phyloP scores from a whole-genome alignment of 2,329 filamentous ascomycete species.

The Fusarium papillatum region DNA sequence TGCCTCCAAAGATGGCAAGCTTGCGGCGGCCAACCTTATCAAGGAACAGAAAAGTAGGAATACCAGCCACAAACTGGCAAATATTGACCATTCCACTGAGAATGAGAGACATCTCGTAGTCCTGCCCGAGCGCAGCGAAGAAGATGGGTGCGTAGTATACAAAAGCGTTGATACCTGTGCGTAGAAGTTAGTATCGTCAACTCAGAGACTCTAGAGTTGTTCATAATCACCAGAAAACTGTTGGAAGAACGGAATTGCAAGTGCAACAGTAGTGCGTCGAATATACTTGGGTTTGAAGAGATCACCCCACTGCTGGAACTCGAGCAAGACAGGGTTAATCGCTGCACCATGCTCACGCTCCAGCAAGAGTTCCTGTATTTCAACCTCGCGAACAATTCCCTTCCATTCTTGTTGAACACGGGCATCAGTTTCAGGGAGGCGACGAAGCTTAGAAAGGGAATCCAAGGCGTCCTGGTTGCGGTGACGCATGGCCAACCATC shows the following conservation, averaged over 20 bases:
- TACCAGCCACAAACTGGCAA: conserved; percentile 47
- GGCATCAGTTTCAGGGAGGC: neutral
- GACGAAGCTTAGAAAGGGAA: conserved; percentile 45
- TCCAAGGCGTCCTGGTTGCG: conserved; percentile 55
- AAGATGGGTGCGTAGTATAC: conserved; percentile 47
- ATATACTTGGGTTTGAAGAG: conserved; percentile 16
- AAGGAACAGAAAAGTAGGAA: conserved; percentile 44
- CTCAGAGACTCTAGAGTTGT: neutral
- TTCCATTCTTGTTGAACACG: neutral
- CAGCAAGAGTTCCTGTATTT: conserved; percentile 9
- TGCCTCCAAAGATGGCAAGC: conserved; percentile 32
- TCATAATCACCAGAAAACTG: conserved; percentile 34
- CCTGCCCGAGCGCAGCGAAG: conserved; percentile 45
- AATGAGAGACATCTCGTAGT: conserved; percentile 45
- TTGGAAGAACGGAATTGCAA: conserved; percentile 41
- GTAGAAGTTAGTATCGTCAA: conserved; percentile 14
- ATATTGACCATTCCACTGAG: conserved; percentile 52
- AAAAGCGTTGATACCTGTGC: conserved; percentile 15
- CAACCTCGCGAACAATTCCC: neutral
- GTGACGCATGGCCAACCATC: conserved; percentile 56
- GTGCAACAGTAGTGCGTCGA: conserved; percentile 21
- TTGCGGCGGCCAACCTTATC: conserved; percentile 49
- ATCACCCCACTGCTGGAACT: conserved; percentile 16
- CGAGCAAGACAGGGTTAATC: conserved; percentile 1
- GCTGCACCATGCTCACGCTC: neutral